Conservation (phyloP, 345 rosid species). For the Geranium brycei region DNA sequence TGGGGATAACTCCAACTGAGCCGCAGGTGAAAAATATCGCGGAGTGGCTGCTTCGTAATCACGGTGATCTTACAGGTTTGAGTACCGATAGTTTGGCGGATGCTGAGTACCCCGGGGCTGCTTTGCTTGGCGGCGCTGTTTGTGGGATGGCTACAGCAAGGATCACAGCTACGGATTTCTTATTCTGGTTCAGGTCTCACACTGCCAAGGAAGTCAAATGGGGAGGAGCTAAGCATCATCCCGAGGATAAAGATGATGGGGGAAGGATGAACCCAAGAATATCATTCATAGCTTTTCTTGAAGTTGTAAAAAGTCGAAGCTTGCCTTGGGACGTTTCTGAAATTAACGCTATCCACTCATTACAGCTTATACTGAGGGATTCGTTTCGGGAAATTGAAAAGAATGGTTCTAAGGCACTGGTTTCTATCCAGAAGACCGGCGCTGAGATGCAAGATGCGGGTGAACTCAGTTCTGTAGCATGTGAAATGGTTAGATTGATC, state of each 20-base stretch:
- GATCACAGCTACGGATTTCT: constrained; percentile 50
- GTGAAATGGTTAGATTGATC: constrained; percentile 80
- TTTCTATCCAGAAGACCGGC: constrained; percentile 15
- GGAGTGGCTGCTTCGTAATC: constrained; percentile 47
- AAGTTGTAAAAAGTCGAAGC: constrained; percentile 65
- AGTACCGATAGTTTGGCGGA: constrained; percentile 63
- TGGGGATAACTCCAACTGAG: constrained; percentile 71
- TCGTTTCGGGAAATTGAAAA: constrained; percentile 31
- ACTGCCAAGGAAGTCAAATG: constrained; percentile 65
- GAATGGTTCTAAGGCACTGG: constrained; percentile 25
- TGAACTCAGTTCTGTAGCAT: constrained; percentile 56
- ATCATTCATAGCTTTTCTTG: constrained; percentile 71
- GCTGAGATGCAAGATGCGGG: constrained; percentile 26
- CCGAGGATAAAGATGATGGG: constrained; percentile 44
- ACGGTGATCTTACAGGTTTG: constrained; percentile 62
- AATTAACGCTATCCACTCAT: constrained; percentile 69
- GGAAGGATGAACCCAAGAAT: constrained; percentile 72
- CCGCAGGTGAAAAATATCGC: constrained; percentile 52
- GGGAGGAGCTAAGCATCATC: constrained; percentile 87
- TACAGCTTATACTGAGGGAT: constrained; percentile 66
- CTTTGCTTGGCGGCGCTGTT: constrained; percentile 57
- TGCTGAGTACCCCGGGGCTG: constrained; percentile 61
- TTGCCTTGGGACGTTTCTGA: constrained; percentile 74
- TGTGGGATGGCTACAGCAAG: constrained; percentile 80
- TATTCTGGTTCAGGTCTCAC: constrained; percentile 88